These are phyloP conservation scores for Ogataea paraovalis DNA, from an alignment of 805 yeast genomes.

Conservation along the genomic window DNA sequence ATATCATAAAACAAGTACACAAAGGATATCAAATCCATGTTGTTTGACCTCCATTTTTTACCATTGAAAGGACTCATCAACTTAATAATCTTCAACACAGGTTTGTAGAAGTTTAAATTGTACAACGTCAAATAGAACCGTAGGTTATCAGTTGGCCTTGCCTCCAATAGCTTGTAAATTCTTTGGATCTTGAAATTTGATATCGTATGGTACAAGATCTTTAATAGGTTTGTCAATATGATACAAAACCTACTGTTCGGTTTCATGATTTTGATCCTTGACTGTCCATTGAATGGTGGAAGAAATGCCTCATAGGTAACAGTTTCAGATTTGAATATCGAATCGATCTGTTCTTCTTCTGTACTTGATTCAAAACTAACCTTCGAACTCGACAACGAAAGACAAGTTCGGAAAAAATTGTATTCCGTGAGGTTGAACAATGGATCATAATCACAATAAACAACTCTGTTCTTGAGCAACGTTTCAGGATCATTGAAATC, in stretches of 20 bases:
- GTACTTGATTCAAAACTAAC: neutral
- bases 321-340: constrained; percentile 16
- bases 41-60: constrained; percentile 86
- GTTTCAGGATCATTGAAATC: constrained; percentile 27
- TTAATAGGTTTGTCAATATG: constrained; percentile 48
- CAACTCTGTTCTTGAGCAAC: constrained; percentile 26
- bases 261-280: constrained; percentile 16
- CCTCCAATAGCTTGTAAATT: constrained; percentile 56
- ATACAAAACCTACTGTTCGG: constrained; percentile 42
- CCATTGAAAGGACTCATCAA: constrained; percentile 87
- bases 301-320: constrained; percentile 17
- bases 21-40: constrained; percentile 89
- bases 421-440: constrained; percentile 25
- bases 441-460: constrained; percentile 30
- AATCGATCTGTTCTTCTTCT: constrained; percentile 12
- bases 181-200: constrained; percentile 68
- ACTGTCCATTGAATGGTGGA: constrained; percentile 28
- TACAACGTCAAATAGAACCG: constrained; percentile 56
- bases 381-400: constrained; percentile 14
- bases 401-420: constrained; percentile 22
- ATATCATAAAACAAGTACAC: constrained; percentile 75
- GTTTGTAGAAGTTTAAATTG: constrained; percentile 58
- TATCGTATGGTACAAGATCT: constrained; percentile 53
- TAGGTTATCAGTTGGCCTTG: constrained; percentile 58
- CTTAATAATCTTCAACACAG: constrained; percentile 70